A percentile compares a stretch with the other conserved stretches of the same genome.
Evolutionary conservation across 2,329 filamentous ascomycete genomes (phyloP).

Genomic region (Sporothrix sp.): DNA sequence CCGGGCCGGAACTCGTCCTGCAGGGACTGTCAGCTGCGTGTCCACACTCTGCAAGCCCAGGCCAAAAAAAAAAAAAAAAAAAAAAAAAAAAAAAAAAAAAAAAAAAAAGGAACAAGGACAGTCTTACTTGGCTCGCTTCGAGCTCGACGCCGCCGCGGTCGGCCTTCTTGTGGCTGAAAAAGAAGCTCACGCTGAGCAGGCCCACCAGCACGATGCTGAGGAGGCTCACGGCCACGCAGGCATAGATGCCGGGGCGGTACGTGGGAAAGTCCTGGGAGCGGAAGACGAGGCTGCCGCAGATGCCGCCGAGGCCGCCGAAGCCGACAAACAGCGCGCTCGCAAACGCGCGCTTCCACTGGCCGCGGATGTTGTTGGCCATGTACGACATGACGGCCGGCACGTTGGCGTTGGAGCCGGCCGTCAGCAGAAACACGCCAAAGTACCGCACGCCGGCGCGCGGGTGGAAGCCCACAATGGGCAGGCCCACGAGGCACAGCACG

Average conservation of each 20-base stretch:
- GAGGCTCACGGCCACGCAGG: slow-evolving; percentile 42
- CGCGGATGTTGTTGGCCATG: slow-evolving; percentile 80
- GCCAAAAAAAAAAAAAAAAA: too few species aligned
- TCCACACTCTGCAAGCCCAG: too few species aligned
- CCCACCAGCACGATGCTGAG: slow-evolving; percentile 37
- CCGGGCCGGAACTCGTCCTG: slow-evolving; percentile 30
- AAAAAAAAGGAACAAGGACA: too few species aligned
- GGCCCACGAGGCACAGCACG: slow-evolving; percentile 47
- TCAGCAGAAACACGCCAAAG: slow-evolving; percentile 66
- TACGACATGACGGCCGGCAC: slow-evolving; percentile 66
- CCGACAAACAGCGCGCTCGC: slow-evolving; percentile 67
- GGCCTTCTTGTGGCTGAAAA: slow-evolving; percentile 37
- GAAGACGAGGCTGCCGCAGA: slow-evolving; percentile 66
- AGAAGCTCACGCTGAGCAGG: slow-evolving; percentile 32
- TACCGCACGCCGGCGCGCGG: slow-evolving; percentile 49
- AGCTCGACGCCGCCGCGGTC: slow-evolving; percentile 44
- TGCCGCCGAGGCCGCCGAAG: slow-evolving; percentile 69
- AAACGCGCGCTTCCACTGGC: slow-evolving; percentile 81
- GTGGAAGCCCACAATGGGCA: slow-evolving; percentile 64
- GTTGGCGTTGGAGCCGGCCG: slow-evolving; percentile 68
- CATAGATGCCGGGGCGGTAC: slow-evolving; percentile 46
- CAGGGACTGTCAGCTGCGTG: not conserved
- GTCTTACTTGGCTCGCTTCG: slow-evolving; percentile 40
- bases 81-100: not conserved
- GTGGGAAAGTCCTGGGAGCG: slow-evolving; percentile 42